These are phyloP conservation scores for Wilhelminamyces savonicus DNA, from an alignment of 805 yeast species.

Conservation along the genomic window DNA sequence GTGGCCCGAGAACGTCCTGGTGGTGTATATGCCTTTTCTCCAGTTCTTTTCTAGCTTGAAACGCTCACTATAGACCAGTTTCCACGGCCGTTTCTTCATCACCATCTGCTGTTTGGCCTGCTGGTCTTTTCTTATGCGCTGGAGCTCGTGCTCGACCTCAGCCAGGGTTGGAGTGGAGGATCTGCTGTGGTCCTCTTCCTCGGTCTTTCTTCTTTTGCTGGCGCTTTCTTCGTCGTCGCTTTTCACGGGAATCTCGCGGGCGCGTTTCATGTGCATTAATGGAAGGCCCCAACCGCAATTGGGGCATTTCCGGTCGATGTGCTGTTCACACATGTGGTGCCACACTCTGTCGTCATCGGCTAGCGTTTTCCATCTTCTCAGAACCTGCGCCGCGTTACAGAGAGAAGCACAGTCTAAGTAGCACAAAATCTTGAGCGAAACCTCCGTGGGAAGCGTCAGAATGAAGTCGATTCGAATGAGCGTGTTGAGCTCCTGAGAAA, in stretches of 20 bases:
- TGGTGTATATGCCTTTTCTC: slow-evolving; percentile 72
- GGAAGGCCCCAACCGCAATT: slow-evolving; percentile 99
- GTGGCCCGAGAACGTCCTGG: slow-evolving; percentile 71
- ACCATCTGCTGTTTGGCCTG: slow-evolving; percentile 2
- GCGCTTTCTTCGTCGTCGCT: slow-evolving; percentile 12
- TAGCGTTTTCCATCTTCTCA: slow-evolving; percentile 74
- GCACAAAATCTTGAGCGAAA: slow-evolving; percentile 77
- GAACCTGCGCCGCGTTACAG: slow-evolving; percentile 91
- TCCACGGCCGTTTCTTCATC: slow-evolving; percentile 73
- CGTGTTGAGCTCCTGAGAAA: slow-evolving; percentile 71
- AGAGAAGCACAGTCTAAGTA: slow-evolving; percentile 90
- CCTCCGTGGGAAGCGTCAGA: slow-evolving; percentile 76
- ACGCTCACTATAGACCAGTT: slow-evolving; percentile 86
- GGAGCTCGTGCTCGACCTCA: slow-evolving; percentile 2
- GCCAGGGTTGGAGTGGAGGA: background rate
- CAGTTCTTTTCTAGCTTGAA: slow-evolving; percentile 90
- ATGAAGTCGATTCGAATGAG: slow-evolving; percentile 87
- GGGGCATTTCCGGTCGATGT: slow-evolving; percentile 94
- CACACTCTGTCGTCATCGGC: slow-evolving; percentile 97
- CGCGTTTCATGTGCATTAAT: slow-evolving; percentile 79
- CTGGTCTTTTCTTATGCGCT: slow-evolving; percentile 5
- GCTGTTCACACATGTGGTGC: slow-evolving; percentile 98
- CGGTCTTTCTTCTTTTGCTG: slow-evolving; percentile 7
- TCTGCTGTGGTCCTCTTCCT: slow-evolving; percentile 5
- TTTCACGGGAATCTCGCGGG: slow-evolving; percentile 37